Evolutionary conservation across 495 filamentous ascomycete genomes (phyloP), one percentile per base, ranked within the genome.

Genomic region (Xylaria castorea): DNA sequence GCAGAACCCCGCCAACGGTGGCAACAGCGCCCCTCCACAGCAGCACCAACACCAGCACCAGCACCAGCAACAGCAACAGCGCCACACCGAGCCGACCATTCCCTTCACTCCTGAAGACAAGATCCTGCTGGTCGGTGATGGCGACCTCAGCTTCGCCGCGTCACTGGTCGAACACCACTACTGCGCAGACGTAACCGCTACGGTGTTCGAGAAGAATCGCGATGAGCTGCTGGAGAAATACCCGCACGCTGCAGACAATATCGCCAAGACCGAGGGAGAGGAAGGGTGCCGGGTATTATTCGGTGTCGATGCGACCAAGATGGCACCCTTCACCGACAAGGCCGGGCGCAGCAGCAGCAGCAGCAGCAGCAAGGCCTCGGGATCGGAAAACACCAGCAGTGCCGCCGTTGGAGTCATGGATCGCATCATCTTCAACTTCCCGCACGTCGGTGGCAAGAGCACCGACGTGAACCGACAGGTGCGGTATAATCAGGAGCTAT

Each of bases 381-480:
- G 34, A 20, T 34, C 64, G 14, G 64, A 32, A n/a, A 6, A 18
- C 48, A 74, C 5, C 71, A 78, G 53, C 81, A 82, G 18, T 76
- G 70, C 82, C 75, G 72, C 76, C 75, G 72, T 75, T 12, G 88
- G 85, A 14, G 82, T 81, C 3, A 95, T 91, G 84, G 92, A 97
- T 79, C 83, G 88, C 46, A 90, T 98, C 63, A 87, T 94, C 61
- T 99, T 98, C 87, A 97, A 97, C 84, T 99, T 99, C 82, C 96
- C 96, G 60, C 96, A 99, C 81, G 91, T 97, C 2, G 96, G 96
- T 65, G 96, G 96, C 9, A 89, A 94, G 73, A 92, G 89, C 58
- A 98, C 90, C 57, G 96, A 99, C 82, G 93, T 97, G 63, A 97
- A 97, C 82, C 86, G 96, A 22, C 96, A 99, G 83, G 94, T 98